Evolutionary conservation across 768 basidiomycete genomes (phyloP), one percentile per base, ranked within the genome.

Genomic region (Boletales sp.): DNA sequence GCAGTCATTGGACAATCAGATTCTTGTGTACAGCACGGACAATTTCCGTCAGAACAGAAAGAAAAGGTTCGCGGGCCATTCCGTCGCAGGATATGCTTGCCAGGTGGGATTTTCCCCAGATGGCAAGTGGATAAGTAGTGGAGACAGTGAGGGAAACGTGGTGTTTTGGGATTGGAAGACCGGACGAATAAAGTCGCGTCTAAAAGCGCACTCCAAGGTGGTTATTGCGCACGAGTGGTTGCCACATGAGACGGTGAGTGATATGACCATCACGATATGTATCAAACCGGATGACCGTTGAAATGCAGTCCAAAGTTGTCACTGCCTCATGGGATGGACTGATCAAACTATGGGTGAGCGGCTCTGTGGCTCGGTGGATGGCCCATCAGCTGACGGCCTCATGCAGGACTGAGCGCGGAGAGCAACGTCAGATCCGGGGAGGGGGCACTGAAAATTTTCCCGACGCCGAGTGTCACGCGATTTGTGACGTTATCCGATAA

Each of bases 81-180:
- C 93, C 18, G 85, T 94, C 17, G 94, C 96, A 8, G 96, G 96
- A 12, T 98, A 97, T 68, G 96, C 96, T 2, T 96, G 94, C 65
- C 89, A 94, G 63, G 86, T 97, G 31, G 94, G 91, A 25, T 99
- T 99, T 72, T 96, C 94, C 15, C 94, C 96, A 1, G 96, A 99
- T 66, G 96, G 96, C 3, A 92, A 93, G 69, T 98, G 93, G 89
- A 89, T 99, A 61, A 94, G 91, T 62, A 94, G 92, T 51, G 96
- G 96, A 28, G 95, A 97, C 61, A 90, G 90, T 10, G 84, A 87
- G 58, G 96, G 96, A 9, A 94, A 96, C 66, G 78, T 99, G 38
- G 89, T 97, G 4, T 95, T 97, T 70, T 99, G 96, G 96, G 96
- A 98, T 68, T 99, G 92, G 90, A 98, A 96, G 73, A 94, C 87